A percentile compares a stretch with the other conserved stretches of the same genome.
These are phyloP conservation scores for Candida nemodendra DNA, from an alignment of 805 yeast genomes.

Conservation along the genomic window DNA sequence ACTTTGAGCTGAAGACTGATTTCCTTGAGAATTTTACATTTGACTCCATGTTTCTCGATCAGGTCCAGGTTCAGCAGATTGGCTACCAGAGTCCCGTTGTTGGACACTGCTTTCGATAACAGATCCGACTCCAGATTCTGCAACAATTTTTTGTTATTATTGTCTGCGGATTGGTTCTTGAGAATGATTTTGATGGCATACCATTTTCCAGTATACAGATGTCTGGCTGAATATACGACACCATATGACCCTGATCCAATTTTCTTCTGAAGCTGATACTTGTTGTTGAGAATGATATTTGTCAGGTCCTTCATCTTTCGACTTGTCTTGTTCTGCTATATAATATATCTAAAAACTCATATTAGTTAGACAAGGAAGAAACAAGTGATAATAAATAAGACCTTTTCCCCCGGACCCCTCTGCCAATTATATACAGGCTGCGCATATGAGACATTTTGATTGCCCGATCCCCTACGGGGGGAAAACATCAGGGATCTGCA, in stretches of 20 bases:
- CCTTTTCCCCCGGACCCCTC: too few species aligned
- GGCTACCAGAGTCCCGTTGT: conserved; percentile 28
- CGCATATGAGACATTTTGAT: too few species aligned
- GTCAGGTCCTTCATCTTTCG: conserved; percentile 29
- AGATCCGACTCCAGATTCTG: conserved; percentile 30
- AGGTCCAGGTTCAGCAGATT: conserved; percentile 37
- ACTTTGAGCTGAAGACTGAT: conserved; percentile 71
- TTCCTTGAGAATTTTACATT: conserved; percentile 54
- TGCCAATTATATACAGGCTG: too few species aligned
- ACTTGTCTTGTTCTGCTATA: conserved; percentile 1
- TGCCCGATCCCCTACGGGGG: too few species aligned
- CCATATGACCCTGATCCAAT: conserved; percentile 89
- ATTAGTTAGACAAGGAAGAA: too few species aligned
- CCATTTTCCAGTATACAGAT: conserved; percentile 45
- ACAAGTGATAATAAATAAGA: too few species aligned
- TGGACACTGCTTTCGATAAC: conserved; percentile 22
- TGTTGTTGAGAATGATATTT: conserved; percentile 33
- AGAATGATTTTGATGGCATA: conserved; percentile 74
- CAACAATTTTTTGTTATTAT: conserved; percentile 31
- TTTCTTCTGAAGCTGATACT: conserved; percentile 44
- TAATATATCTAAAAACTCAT: too few species aligned
- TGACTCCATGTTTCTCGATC: conserved; percentile 33
- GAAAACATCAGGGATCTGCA: too few species aligned
- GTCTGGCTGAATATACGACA: conserved; percentile 67
- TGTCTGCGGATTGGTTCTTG: conserved; percentile 40